Base-by-base conservation (phyloP, 2,329 filamentous ascomycete species). In the Claviceps arundinis region DNA sequence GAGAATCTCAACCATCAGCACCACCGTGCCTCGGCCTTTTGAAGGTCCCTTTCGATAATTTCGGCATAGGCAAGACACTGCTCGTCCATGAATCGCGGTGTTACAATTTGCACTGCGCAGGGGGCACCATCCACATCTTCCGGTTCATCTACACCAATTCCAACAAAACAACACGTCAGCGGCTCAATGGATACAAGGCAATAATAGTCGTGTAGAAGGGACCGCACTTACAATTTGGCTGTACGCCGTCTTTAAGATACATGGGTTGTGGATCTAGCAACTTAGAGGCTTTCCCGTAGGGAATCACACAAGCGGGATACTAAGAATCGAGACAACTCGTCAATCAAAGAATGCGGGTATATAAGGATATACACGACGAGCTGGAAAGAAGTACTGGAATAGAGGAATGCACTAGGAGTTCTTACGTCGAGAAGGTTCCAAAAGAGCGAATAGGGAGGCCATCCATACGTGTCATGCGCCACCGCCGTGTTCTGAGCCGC, bases 221-320 rank as follows among this genome's bases (percentile, higher is more conserved):
- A 19, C 17, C 14, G 8, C 26, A 34, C 41, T 26, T 26, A 51
- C 44, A 40, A 6, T 45, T 50, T 19, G 51, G 16, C 3, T 54
- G 37, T n/a, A 57, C 3, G 14, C 38, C n/a, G 38, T 50, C 51
- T 22, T 47, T 47, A 3, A 43, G n/a, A 4, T 11, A 19, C 48
- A 56, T 57, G 22, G 47, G 42, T 3, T 51, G 47, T 22, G 50
- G 50, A 16, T 53, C 52, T 8, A 47, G 24, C n/a, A 17, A 38
- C 26, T 50, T 50, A n/a, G 54, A 50, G 1, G 71, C 72, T 16
- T 62, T 68, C 2, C 67, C 64, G 52, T 67, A 73, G 0, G 72
- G 73, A 50, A 80, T 64, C 2, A 76, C 68, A 7, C 71, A 75
- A 3, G 73, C 69, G 3, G 76, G 76, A 57, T 74, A 78, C 71